Conservation (phyloP, 2,329 filamentous ascomycete genomes). For the Dactylellina leptospora region DNA sequence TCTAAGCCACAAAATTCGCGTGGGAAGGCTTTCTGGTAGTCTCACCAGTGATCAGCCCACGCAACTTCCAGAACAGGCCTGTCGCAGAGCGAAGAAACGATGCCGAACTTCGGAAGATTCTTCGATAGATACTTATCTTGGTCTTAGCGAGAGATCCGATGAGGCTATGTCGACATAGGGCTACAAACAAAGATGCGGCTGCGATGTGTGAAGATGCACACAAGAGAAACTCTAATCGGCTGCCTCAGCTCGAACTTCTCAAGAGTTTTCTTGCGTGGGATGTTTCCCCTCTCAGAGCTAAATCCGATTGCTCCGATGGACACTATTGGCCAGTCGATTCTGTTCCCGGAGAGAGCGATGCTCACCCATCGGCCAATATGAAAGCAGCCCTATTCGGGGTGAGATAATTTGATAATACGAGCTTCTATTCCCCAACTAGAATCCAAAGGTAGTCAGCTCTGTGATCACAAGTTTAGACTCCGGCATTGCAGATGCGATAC, state of each 20-base stretch:
- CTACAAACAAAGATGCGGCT: slow-evolving; percentile 18
- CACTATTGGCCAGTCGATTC: background rate
- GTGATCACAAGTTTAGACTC: too few relatives aligned
- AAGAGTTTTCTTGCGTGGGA: too few relatives aligned
- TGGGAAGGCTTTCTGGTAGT: slow-evolving; percentile 30
- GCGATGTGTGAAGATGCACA: too few relatives aligned
- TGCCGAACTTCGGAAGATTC: slow-evolving; percentile 27
- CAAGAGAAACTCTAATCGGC: slow-evolving; percentile 28
- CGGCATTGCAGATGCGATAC: too few relatives aligned
- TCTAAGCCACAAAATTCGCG: slow-evolving; percentile 35
- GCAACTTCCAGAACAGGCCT: background rate
- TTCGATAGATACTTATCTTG: background rate
- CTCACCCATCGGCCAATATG: background rate
- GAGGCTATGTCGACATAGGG: slow-evolving; percentile 42
- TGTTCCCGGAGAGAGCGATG: slow-evolving; percentile 10
- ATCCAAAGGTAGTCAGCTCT: too few relatives aligned
- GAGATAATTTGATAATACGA: too few relatives aligned
- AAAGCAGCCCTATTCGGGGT: background rate
- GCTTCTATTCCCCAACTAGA: too few relatives aligned
- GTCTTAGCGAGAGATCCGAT: slow-evolving; percentile 37
- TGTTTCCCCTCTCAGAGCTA: background rate
- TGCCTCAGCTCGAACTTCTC: background rate
- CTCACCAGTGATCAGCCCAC: slow-evolving; percentile 8
- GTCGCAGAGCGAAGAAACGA: background rate
- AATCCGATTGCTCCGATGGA: slow-evolving; percentile 1